Evolutionary conservation across 73 alveolate genomes (phyloP), one percentile per base, ranked within the genome.

Genomic region (Blepharisma japonicum): DNA sequence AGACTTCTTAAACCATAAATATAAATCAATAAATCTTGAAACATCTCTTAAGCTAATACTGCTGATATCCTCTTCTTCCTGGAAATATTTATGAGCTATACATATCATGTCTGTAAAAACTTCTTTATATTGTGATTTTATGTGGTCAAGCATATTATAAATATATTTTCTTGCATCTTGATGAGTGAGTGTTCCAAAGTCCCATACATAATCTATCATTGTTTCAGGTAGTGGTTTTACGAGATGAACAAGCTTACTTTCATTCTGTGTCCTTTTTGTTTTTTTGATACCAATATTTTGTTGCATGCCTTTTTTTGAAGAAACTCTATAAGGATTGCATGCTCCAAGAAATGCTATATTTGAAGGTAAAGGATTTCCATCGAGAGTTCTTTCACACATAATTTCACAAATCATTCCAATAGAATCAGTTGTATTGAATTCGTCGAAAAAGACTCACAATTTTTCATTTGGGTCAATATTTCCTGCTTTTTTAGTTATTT

Each of bases 401-500:
- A 70, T 70, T 14, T 23, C 71, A 9, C 25, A 9, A 14, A 70
- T 70, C 42, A 14, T n/a, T 11, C 68, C 80, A n/a, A 70, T 25
- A 23, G 14, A 14, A 9, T 70, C 80, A 70, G 55, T 45, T 39
- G 80, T 70, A 70, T 70, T 70, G 46, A 70, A 70, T 45, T 70
- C 80, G 5, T 70, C 80, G 27, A 70, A 70, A 70, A 70, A 70
- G 5, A 70, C 45, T 54, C 80, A 70, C n/a, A 70, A 14, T n/a
- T 45, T 25, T 70, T 70, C 74, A 32, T 32, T 3, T 32, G 42
- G 42, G 42, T 3, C 42, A 70, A 21, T 51, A 42, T 68, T 88
- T 55, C 51, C 46, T 47, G 93, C 86, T 77, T 71, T 71, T 54
- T 81, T 79, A 25, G 71, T 67, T 25, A 86, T 55, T 21, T 83